A percentile compares a stretch with the other conserved stretches of the same genome.
Evolutionary conservation across 2,329 filamentous ascomycete species (phyloP).

Genomic region (Stagonosporopsis rhizophila): DNA sequence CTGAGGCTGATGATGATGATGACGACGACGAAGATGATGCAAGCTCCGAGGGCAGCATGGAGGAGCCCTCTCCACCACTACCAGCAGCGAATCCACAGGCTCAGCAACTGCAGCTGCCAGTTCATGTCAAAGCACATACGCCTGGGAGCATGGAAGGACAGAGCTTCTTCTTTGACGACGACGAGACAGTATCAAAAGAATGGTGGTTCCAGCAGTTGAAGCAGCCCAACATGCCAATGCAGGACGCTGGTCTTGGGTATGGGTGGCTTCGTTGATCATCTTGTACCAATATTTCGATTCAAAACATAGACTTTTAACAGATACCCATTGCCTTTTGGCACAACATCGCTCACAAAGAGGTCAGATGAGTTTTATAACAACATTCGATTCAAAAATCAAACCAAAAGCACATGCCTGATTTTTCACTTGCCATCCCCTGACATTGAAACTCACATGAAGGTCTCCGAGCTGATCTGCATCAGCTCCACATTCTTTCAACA

Average conservation of each 20-base stretch:
- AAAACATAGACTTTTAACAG: conserved; percentile 24
- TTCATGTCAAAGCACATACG: conserved; percentile 37
- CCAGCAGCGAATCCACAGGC: conserved; percentile 27
- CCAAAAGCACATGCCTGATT: background rate
- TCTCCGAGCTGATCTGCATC: background rate
- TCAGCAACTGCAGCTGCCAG: conserved; percentile 32
- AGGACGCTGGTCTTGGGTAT: conserved; percentile 48
- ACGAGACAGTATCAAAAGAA: conserved; percentile 47
- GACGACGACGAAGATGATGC: conserved; percentile 58
- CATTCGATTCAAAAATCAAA: conserved; percentile 6
- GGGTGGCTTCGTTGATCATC: conserved; percentile 43
- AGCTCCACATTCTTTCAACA: conserved; percentile 9
- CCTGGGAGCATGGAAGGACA: conserved; percentile 49
- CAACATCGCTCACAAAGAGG: conserved; percentile 33
- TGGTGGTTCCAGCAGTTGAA: conserved; percentile 52
- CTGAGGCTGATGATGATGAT: conserved; percentile 56
- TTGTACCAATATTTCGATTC: conserved; percentile 22
- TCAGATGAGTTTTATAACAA: conserved; percentile 28
- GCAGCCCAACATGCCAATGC: conserved; percentile 47
- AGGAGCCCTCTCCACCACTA: conserved; percentile 45
- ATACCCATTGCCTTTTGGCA: conserved; percentile 43
- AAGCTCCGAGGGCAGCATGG: conserved; percentile 53
- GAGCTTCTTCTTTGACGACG: conserved; percentile 52
- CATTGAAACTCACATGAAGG: background rate
- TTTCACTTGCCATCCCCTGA: background rate